Percentiles rank a stretch among this genome's conserved stretches.
phyloP scores from a whole-genome alignment of 2,329 filamentous ascomycete genomes.

The Colletotrichum kahawae region DNA sequence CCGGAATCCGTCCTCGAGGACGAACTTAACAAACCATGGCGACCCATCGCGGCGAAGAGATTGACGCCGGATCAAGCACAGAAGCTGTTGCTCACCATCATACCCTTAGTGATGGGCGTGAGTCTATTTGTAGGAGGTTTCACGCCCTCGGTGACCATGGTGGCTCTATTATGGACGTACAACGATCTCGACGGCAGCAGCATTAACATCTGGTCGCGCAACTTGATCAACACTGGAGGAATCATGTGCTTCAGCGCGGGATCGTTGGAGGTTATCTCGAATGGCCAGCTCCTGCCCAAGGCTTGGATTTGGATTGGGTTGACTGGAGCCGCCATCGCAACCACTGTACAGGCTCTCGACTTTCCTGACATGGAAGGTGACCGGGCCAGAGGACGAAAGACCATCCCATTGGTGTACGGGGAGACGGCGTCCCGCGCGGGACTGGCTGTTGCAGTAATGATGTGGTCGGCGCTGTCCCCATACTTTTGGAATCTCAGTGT shows the following conservation, averaged over 20 bases:
- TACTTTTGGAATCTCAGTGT: background rate
- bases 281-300: slow-evolving; percentile 1
- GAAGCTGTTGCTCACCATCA: slow-evolving; percentile 25
- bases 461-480: background rate
- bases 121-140: slow-evolving; percentile 22
- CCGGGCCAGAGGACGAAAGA: slow-evolving; percentile 27
- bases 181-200: slow-evolving; percentile 33
- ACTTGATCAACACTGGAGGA: slow-evolving; percentile 30
- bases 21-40: slow-evolving; percentile 35
- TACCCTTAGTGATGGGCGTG: slow-evolving; percentile 23
- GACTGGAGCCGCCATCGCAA: slow-evolving; percentile 27
- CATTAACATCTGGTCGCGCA: slow-evolving; percentile 25
- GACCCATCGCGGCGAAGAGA: slow-evolving; percentile 28
- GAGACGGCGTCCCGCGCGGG: slow-evolving; percentile 23
- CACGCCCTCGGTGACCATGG: slow-evolving; percentile 25
- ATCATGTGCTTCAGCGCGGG: slow-evolving; percentile 34
- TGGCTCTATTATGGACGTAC: slow-evolving; percentile 33
- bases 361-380: slow-evolving; percentile 30
- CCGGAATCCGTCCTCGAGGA: slow-evolving; percentile 30
- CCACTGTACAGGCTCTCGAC: slow-evolving; percentile 33
- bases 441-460: slow-evolving; percentile 20
- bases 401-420: slow-evolving; percentile 30
- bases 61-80: slow-evolving; percentile 29
- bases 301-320: slow-evolving; percentile 26
- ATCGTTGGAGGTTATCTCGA: slow-evolving; percentile 23